Conservation (phyloP, 139 green algal species). For the Dunaliella primolecta region DNA sequence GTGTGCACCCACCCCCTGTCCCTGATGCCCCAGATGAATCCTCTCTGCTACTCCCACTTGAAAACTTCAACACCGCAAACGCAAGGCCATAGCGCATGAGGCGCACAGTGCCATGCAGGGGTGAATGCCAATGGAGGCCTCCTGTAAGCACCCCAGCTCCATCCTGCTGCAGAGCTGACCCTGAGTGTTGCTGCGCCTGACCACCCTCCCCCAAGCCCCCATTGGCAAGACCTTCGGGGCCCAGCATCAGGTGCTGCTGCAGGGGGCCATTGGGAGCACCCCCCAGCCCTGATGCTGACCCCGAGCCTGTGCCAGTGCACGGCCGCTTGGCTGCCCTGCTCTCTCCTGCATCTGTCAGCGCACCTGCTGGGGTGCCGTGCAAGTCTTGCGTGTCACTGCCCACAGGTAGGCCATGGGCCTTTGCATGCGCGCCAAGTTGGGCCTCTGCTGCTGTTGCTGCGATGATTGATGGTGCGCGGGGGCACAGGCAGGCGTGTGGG, state of each 20-base stretch:
- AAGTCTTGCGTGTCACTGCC: no score
- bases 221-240: background rate
- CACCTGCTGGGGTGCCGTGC: no score
- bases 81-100: slow-evolving; percentile 16
- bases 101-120: slow-evolving; percentile 10
- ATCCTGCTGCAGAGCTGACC: background rate
- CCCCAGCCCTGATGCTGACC: background rate
- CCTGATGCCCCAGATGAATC: background rate
- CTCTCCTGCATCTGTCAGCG: no score
- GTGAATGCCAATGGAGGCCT: slow-evolving; percentile 21
- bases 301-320: background rate
- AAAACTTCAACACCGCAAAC: background rate
- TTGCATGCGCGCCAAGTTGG: background rate
- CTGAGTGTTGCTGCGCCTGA: no score
- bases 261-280: background rate
- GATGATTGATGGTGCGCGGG: background rate
- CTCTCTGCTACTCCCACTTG: background rate
- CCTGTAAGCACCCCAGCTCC: background rate
- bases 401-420: background rate
- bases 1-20: no score
- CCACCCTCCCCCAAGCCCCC: no score
- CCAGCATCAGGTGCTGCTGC: background rate
- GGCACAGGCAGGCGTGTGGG: background rate
- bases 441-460: no score
- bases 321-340: no score